Conservation (phyloP, 2,329 filamentous ascomycete genomes). For the Plectosphaerella cucumerina region DNA sequence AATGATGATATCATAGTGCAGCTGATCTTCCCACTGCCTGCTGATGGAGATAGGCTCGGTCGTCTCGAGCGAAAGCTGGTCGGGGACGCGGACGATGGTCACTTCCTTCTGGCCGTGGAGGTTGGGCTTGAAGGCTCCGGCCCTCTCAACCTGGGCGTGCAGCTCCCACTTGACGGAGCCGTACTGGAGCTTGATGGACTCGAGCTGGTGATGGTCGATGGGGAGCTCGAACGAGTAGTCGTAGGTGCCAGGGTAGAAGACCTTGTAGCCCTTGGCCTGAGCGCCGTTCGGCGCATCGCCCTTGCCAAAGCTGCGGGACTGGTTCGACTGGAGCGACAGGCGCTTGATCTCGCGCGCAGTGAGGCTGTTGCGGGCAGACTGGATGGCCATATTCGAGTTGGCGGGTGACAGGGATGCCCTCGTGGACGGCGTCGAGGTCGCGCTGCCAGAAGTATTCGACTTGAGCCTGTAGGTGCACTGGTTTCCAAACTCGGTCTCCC, state of each 20-base stretch:
- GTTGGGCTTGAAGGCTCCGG: constrained; percentile 87
- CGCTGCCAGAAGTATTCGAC: constrained; percentile 11
- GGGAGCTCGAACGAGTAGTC: constrained; percentile 78
- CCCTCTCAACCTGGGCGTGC: constrained; percentile 78
- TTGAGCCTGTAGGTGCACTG: constrained; percentile 54
- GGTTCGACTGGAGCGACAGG: constrained; percentile 73
- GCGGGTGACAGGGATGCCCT: constrained; percentile 24
- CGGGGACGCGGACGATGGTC: constrained; percentile 75
- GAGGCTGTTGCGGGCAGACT: constrained; percentile 18
- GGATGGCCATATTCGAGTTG: constrained; percentile 25
- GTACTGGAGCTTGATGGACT: constrained; percentile 83
- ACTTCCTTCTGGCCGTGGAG: constrained; percentile 79
- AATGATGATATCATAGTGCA: constrained; percentile 94
- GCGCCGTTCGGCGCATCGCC: constrained; percentile 60
- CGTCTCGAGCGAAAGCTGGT: constrained; percentile 84
- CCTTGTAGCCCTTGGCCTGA: constrained; percentile 71
- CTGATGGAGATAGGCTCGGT: constrained; percentile 93
- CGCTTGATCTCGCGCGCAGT: constrained; percentile 55
- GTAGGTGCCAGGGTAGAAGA: constrained; percentile 71
- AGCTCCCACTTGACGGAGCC: constrained; percentile 86
- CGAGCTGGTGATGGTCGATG: constrained; percentile 82
- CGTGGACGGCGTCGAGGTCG: constrained; percentile 29
- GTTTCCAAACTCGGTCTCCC: constrained; percentile 60
- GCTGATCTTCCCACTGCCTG: constrained; percentile 88
- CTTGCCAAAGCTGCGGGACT: constrained; percentile 82